These are phyloP conservation scores for Wickerhamomyces bovis DNA, from an alignment of 805 yeast genomes.

Conservation along the genomic window DNA sequence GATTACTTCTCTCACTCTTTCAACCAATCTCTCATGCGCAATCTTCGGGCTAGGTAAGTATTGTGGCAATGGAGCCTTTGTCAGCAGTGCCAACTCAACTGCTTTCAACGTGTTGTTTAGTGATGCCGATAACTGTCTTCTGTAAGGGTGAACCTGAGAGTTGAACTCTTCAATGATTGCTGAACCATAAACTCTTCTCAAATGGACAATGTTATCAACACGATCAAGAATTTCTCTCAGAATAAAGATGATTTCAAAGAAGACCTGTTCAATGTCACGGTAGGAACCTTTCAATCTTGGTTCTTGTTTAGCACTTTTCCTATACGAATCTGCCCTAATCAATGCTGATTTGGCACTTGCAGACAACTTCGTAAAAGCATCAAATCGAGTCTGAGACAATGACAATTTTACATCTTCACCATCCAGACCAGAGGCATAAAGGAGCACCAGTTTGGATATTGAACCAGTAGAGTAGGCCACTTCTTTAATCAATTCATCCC, in stretches of 20 bases:
- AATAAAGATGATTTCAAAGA: conserved; percentile 39
- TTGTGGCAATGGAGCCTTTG: conserved; percentile 44
- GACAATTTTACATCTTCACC: conserved; percentile 26
- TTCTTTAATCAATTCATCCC: conserved; percentile 38
- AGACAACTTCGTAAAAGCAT: conserved; percentile 28
- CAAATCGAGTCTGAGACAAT: conserved; percentile 26
- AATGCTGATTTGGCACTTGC: conserved; percentile 33
- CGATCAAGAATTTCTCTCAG: conserved; percentile 42
- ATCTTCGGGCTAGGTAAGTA: conserved; percentile 43
- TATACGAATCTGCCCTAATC: conserved; percentile 34
- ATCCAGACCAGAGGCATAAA: conserved; percentile 34
- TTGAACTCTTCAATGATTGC: conserved; percentile 41
- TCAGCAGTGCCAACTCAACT: conserved; percentile 36
- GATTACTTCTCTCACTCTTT: conserved; percentile 35
- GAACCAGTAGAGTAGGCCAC: conserved; percentile 34
- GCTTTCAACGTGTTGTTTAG: conserved; percentile 34
- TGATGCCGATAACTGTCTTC: conserved; percentile 40
- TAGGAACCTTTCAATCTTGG: conserved; percentile 44
- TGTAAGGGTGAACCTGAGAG: conserved; percentile 32
- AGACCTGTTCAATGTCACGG: conserved; percentile 32
- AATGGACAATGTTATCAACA: conserved; percentile 37
- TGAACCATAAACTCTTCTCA: conserved; percentile 39
- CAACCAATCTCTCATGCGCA: conserved; percentile 40
- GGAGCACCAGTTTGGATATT: conserved; percentile 32
- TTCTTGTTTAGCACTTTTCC: conserved; percentile 37